Evolutionary conservation across 306 rosid species (phyloP).

Genomic region (Begonia peltatifolia): DNA sequence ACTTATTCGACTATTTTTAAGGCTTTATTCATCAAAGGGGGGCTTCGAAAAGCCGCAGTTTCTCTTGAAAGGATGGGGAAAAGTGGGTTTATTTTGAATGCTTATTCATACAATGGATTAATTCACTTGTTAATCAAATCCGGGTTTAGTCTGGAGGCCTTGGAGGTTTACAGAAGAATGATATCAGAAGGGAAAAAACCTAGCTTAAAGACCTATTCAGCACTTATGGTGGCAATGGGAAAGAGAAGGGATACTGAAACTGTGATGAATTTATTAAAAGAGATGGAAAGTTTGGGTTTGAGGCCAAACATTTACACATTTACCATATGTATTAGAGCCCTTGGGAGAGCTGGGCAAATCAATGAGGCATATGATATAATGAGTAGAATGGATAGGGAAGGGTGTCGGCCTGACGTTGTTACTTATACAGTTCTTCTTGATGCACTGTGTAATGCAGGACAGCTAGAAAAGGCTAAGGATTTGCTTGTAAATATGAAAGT

Average conservation of each 20-base stretch:
- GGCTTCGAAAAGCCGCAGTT: conserved; percentile 46
- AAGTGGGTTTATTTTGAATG: conserved; percentile 69
- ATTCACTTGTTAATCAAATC: conserved; percentile 64
- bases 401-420: conserved; percentile 82
- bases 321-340: conserved; percentile 83
- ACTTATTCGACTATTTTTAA: conserved; percentile 61
- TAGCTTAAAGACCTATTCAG: conserved; percentile 88
- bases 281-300: conserved; percentile 75
- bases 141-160: conserved; percentile 51
- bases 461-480: conserved; percentile 51
- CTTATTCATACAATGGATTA: conserved; percentile 81
- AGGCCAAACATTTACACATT: conserved; percentile 83
- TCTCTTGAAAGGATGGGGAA: conserved; percentile 55
- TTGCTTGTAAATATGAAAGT: conserved; percentile 56
- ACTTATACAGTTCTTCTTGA: conserved; percentile 88
- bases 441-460: conserved; percentile 71
- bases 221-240: conserved; percentile 79
- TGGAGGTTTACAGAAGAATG: conserved; percentile 62
- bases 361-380: conserved; percentile 59
- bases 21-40: conserved; percentile 62
- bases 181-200: conserved; percentile 64
- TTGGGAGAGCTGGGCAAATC: conserved; percentile 76
- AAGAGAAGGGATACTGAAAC: conserved; percentile 63
- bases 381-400: conserved; percentile 74
- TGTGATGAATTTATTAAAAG: conserved; percentile 59